Percentiles rank a stretch among this genome's conserved stretches.
These are phyloP conservation scores for Sutorius eximius DNA, from an alignment of 1,284 basidiomycete species.

Conservation along the genomic window DNA sequence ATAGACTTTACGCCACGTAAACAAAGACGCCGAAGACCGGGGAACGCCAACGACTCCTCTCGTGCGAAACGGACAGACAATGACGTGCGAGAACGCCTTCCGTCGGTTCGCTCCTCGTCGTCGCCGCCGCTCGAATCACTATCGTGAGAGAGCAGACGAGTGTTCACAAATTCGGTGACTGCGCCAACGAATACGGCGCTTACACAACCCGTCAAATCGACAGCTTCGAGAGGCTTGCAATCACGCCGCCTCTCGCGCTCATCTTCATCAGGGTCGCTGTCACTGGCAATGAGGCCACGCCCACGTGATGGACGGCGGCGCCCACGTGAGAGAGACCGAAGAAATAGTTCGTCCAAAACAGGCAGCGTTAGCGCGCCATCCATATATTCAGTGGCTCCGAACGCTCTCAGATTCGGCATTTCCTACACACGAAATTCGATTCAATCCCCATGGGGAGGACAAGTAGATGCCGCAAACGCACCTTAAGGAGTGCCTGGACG, in stretches of 20 bases:
- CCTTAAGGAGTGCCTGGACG: slow-evolving; percentile 80
- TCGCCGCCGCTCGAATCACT: slow-evolving; percentile 49
- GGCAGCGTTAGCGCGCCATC: slow-evolving; percentile 82
- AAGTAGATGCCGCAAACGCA: slow-evolving; percentile 34
- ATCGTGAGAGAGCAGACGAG: slow-evolving; percentile 57
- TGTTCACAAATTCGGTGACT: slow-evolving; percentile 79
- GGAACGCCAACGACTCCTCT: slow-evolving; percentile 64
- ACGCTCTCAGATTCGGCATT: slow-evolving; percentile 77
- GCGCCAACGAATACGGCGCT: slow-evolving; percentile 85
- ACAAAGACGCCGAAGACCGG: slow-evolving; percentile 80
- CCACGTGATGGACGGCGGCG: slow-evolving; percentile 71
- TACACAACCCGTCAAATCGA: slow-evolving; percentile 94
- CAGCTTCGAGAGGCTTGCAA: slow-evolving; percentile 81
- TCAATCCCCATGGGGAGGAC: slow-evolving; percentile 17
- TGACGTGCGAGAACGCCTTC: slow-evolving; percentile 31
- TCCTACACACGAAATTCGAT: slow-evolving; percentile 50
- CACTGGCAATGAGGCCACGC: slow-evolving; percentile 48
- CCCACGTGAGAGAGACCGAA: slow-evolving; percentile 67
- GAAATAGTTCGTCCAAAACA: slow-evolving; percentile 83
- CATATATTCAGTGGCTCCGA: slow-evolving; percentile 97
- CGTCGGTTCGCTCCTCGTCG: slow-evolving; percentile 33
- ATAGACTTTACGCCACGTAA: slow-evolving; percentile 83
- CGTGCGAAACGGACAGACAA: slow-evolving; percentile 35
- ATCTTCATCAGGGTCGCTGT: slow-evolving; percentile 64
- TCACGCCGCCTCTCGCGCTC: slow-evolving; percentile 73